Base-by-base conservation (phyloP, 1,139 yeast genomes). In the Yamadazyma blattariae region DNA sequence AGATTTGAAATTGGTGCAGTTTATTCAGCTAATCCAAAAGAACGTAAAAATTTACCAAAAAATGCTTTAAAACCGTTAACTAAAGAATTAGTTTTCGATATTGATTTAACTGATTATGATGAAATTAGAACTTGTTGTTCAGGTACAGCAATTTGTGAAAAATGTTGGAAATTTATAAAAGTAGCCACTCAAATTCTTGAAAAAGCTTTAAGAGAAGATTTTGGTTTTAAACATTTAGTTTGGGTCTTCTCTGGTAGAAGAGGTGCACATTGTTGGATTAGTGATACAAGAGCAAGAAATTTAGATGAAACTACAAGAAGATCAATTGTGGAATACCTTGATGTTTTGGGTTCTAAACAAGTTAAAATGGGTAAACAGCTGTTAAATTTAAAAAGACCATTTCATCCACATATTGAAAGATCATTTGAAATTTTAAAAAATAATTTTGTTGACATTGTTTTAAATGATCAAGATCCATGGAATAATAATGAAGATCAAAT, bases 181-280 rank as follows among this genome's bases (percentile, higher is more conserved):
- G 79, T 89, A 17, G 96, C 97, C 2, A 77, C 90, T 38, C 74
- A 79, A 48, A 78, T 90, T 30, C 65, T 94, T 40, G 89, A 86
- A 40, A 54, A 61, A 1, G 83, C 95, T 0, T 66, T 92, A 38
- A 66, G 77, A 37, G 87, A 88, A 33, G 98, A 92, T 59, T 92
- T 94, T 61, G 97, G 97, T 1, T 90, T 88, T 58, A 65, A 80
- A 38, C 82, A 88, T 56, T 67, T 89, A 54, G 67, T 92, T 31
- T 92, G 98, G 98, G 96, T 92, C 3, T 92, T 88, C 56, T 88
- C 97, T 0, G 99, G 99, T 32, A 82, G 99, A 68, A 85, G 99
- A 74, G 99, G 99, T 59, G 96, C 95, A 18, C 99, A 92, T 70
- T 95, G 97, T 50, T 92, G 99, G 99, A 74, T 92, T 18, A 86